Base-by-base conservation (phyloP, 202 grass and related monocot species). In the Setaria italica region DNA sequence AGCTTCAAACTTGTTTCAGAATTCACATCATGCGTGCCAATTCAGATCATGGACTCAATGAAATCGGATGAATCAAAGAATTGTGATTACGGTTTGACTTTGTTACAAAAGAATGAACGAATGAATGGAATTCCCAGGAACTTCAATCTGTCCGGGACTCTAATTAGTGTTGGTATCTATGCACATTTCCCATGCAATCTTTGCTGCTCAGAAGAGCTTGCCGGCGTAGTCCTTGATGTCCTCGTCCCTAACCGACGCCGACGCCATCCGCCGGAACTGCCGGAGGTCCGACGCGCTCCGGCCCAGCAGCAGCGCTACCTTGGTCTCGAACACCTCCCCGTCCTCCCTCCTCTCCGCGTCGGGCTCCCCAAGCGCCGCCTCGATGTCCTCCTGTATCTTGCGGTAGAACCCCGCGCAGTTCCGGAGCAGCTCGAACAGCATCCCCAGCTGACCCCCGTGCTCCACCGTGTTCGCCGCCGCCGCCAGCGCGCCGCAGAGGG, bases 381-480 rank as follows among this genome's bases (percentile, higher is more conserved):
- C 92, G 54, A 97, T 89, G 19, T 92, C 94, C 84, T 97, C 88
- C 85, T 94, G 74, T 1, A 91, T 0, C 86, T 78, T 80, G 1
- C 80, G 74, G 78, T 90, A 94, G 50, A 86, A 85, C 3, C 94
- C 94, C 0, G 86, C 90, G 79, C 72, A 77, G 86, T 97, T 97
- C 4, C 91, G 86, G 32, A 39, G 54, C 74, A 94, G 72, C 83
- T 97, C 94, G 82, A 94, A 97, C 74, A 97, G 74, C 91, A 92
- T 97, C 50, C 90, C 92, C 6, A 89, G 60, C 73, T 86, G 94
- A 9, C 76, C 85, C 1, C 86, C 87, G 54, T 93, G 89, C 74
- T 93, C 91, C 34, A 91, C 35, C 29, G 94, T 94, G 77, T 94
- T 92, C 57, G 58, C 87, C 20, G 76, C 72, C 2, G 91, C 75